phyloP scores from a whole-genome alignment of 192 early-diverging fungal species.

The Backusella westeae region DNA sequence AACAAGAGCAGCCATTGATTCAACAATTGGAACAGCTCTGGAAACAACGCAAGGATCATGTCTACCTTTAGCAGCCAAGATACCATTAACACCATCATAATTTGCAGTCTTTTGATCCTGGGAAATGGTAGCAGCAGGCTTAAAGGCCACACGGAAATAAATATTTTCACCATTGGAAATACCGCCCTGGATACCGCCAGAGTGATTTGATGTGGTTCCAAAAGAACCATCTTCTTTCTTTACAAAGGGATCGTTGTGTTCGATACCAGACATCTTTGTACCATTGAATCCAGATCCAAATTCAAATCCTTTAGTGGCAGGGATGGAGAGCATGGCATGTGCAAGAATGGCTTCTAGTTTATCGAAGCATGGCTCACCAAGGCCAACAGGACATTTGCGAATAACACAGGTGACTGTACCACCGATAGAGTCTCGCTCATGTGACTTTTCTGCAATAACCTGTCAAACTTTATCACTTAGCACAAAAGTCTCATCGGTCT shows the following conservation, averaged over 20 bases:
- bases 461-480: conserved; percentile 1
- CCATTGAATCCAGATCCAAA: conserved; percentile 92
- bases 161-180: conserved; percentile 95
- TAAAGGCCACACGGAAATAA: conserved; percentile 97
- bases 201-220: conserved; percentile 90
- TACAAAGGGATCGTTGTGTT: conserved; percentile 93
- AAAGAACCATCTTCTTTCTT: conserved; percentile 55
- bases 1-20: conserved; percentile 90
- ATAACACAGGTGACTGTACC: conserved; percentile 96
- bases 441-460: conserved; percentile 70
- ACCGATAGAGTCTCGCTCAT: conserved; percentile 88
- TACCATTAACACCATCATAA: conserved; percentile 81
- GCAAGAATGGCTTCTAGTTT: conserved; percentile 95
- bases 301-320: conserved; percentile 99
- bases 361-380: conserved; percentile 98
- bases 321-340: conserved; percentile 98
- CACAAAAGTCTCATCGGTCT: not conserved
- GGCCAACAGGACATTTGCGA: conserved; percentile 84
- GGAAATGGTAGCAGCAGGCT: conserved; percentile 94
- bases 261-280: conserved; percentile 80
- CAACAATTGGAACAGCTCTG: conserved; percentile 95
- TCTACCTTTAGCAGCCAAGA: conserved; percentile 85
- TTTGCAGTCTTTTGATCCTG: conserved; percentile 85
- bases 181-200: conserved; percentile 96
- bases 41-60: conserved; percentile 98